Base-by-base conservation (phyloP, 805 yeast species). In the Suhomyces tanzawaensis region DNA sequence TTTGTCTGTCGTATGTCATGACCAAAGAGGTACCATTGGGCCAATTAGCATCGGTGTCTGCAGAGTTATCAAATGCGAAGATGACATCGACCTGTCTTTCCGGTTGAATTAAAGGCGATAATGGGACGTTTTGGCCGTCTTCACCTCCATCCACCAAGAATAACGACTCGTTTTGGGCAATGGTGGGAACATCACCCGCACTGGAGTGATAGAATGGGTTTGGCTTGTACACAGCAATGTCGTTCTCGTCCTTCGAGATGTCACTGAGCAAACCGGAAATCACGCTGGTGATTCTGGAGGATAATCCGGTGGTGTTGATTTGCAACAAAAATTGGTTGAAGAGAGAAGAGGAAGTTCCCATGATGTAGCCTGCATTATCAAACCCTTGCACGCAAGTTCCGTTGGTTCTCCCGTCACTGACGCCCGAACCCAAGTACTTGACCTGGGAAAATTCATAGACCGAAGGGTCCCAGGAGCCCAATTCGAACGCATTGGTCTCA, bases 131-230 rank as follows among this genome's bases (percentile, higher is more conserved):
- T 57, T 83, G 88, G 7, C 71, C 39, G 55, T 85, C 91, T 56
- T 81, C 87, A 22, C 93, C 95, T 29, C 95, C 95, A 54, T 85
- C 95, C 21, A 77, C 87, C 42, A 85, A 66, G 50, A 65, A 73
- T 29, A 84, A 64, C 17, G 69, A 57, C 4, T 66, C 66, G 32
- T 71, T 57, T 3, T 60, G 42, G 16, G 61, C 58, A 37, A 81
- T 67, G 14, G 68, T 41, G 1, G 59, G 53, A 11, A 64, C 53
- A 7, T 52, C 28, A 3, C 51, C 58, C 14, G 28, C 69, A 48
- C 52, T 61, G 4, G 64, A 53, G 23, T 76, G 41, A 39, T 59
- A 65, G 62, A 82, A 82, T 12, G 60, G 62, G 34, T 55, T 57
- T 5, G 62, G 62, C 7, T 22, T 23, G 39, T 53, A 53, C 7